Evolutionary conservation across 2,329 filamentous ascomycete species (phyloP).

Genomic region (Colletotrichum falcatum): DNA sequence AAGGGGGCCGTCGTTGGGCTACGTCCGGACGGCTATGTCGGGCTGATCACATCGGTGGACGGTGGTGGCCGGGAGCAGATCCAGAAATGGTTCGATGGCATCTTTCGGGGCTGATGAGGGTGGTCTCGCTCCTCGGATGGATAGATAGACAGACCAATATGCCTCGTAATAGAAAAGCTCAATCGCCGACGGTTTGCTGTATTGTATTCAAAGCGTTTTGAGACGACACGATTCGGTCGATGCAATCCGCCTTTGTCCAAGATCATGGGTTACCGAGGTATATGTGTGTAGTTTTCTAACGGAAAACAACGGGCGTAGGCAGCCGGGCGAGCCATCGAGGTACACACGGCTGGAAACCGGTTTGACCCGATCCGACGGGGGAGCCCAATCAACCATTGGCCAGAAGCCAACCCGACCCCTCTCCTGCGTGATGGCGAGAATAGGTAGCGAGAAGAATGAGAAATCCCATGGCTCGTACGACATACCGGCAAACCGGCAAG

Average conservation of each 20-base stretch:
- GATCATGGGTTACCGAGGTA: not conserved
- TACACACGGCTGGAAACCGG: not conserved
- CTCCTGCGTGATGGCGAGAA: not conserved
- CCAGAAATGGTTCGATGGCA: constrained; percentile 30
- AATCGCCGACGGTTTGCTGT: too few relatives aligned
- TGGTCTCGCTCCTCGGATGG: not conserved
- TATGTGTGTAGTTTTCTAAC: not conserved
- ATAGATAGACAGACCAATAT: not conserved
- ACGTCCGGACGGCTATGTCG: constrained; percentile 36
- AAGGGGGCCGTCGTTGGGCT: constrained; percentile 31
- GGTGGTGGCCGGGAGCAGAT: constrained; percentile 14
- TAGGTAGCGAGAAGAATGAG: too few relatives aligned
- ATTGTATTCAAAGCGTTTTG: not conserved
- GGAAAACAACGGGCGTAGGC: not conserved
- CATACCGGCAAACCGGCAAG: too few relatives aligned
- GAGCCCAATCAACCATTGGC: not conserved
- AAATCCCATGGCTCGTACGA: too few relatives aligned
- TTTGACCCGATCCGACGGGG: not conserved
- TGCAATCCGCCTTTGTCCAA: too few relatives aligned
- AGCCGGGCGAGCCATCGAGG: not conserved
- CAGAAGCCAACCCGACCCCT: not conserved
- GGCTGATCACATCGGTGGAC: constrained; percentile 23
- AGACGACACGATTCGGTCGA: not conserved
- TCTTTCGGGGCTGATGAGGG: not conserved
- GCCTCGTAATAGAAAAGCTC: too few relatives aligned